These are phyloP conservation scores for Penicillium canescens DNA, from an alignment of 495 filamentous ascomycete genomes.

Conservation along the genomic window DNA sequence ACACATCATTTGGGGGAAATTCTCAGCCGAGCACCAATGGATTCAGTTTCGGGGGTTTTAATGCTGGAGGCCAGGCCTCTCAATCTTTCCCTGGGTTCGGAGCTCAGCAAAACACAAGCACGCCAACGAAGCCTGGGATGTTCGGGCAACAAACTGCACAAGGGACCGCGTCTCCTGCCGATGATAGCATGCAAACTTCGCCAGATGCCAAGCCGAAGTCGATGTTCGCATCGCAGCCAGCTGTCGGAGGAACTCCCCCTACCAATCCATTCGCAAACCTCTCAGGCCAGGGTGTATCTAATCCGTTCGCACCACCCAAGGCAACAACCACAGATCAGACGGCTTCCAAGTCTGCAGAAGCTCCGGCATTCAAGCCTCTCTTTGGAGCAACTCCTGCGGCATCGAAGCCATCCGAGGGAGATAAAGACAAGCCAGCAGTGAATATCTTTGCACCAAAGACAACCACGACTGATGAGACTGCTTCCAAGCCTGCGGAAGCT, in stretches of 20 bases:
- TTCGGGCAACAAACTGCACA: constrained; percentile 24
- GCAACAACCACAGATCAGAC: background rate
- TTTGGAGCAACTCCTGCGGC: constrained; percentile 4
- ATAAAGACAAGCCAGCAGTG: background rate
- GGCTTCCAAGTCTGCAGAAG: constrained; percentile 6
- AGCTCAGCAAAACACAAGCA: constrained; percentile 9
- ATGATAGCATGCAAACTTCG: constrained; percentile 47
- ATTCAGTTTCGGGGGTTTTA: constrained; percentile 25
- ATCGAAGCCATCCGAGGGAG: constrained; percentile 1
- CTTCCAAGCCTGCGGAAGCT: constrained; percentile 6
- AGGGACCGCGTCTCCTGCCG: constrained; percentile 17
- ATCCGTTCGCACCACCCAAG: constrained; percentile 12
- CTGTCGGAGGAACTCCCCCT: constrained; percentile 1
- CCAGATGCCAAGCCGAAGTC: constrained; percentile 38
- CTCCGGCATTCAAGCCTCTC: constrained; percentile 8
- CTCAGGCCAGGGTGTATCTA: constrained; percentile 6
- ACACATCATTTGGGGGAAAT: constrained; percentile 17
- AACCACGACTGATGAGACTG: background rate
- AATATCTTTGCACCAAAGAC: constrained; percentile 13
- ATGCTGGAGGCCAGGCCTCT: constrained; percentile 14
- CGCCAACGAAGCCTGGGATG: constrained; percentile 13
- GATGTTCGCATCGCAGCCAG: constrained; percentile 9
- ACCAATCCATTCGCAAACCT: constrained; percentile 11
- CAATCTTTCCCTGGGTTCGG: constrained; percentile 28
- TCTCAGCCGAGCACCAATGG: constrained; percentile 14